Evolutionary conservation across 495 filamentous ascomycete species (phyloP).

Genomic region (Lepraria neglecta): DNA sequence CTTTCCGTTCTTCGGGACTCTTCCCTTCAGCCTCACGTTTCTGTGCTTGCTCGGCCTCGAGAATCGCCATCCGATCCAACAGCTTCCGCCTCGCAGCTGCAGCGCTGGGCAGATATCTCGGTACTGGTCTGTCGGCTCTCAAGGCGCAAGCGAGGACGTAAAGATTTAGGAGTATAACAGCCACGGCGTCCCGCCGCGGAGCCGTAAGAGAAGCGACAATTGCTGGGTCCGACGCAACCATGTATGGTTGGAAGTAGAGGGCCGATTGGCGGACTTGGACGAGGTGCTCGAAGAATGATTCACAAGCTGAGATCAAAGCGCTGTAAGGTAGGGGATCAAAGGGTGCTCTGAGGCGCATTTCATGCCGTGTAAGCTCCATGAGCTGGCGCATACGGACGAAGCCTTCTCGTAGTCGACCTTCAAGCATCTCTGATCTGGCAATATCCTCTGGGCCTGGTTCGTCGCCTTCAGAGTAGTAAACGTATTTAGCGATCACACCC

Average conservation of each 20-base stretch:
- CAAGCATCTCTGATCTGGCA: constrained; percentile 49
- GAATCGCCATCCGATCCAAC: constrained; percentile 44
- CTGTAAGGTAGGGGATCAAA: constrained; percentile 52
- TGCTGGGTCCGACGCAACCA: constrained; percentile 27
- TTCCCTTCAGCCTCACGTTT: neutral
- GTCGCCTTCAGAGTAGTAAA: constrained; percentile 49
- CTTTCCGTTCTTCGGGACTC: constrained; percentile 23
- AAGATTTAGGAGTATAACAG: constrained; percentile 51
- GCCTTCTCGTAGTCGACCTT: constrained; percentile 51
- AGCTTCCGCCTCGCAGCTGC: constrained; percentile 46
- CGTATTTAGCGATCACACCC: constrained; percentile 51
- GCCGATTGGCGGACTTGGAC: constrained; percentile 51
- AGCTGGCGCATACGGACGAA: constrained; percentile 53
- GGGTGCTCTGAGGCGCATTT: constrained; percentile 51
- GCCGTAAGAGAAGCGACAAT: constrained; percentile 40
- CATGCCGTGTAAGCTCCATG: constrained; percentile 51
- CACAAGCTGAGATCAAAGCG: constrained; percentile 48
- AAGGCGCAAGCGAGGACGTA: constrained; percentile 52
- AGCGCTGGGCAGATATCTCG: constrained; percentile 49
- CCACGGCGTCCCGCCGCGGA: constrained; percentile 49
- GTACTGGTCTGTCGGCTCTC: constrained; percentile 43
- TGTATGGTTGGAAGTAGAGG: constrained; percentile 49
- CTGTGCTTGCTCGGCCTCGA: constrained; percentile 39
- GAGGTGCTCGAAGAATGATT: constrained; percentile 53
- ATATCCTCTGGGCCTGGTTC: constrained; percentile 46